Evolutionary conservation across 2,329 filamentous ascomycete genomes (phyloP).

Genomic region (Phyllosticta ampelicida): DNA sequence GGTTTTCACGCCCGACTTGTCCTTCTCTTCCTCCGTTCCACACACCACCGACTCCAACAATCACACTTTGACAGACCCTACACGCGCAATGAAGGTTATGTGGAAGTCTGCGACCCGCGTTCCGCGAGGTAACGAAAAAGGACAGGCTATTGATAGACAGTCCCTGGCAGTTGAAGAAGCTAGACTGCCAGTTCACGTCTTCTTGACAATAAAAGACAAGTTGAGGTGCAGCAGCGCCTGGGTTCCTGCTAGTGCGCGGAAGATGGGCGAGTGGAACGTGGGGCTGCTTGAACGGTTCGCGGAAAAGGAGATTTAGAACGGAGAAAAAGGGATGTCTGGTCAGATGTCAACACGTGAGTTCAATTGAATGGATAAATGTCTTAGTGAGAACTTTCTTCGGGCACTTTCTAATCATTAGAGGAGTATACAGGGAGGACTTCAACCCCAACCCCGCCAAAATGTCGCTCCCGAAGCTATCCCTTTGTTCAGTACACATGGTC

Average conservation of each 20-base stretch:
- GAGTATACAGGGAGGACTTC: no score
- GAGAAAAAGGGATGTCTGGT: not conserved
- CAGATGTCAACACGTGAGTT: no score
- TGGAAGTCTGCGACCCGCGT: constrained; percentile 30
- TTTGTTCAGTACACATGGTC: no score
- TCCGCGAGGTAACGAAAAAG: constrained; percentile 12
- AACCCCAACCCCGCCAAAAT: no score
- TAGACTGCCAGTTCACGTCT: constrained; percentile 40
- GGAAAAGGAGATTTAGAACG: constrained; percentile 13
- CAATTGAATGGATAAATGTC: no score
- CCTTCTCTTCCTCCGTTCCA: constrained; percentile 36
- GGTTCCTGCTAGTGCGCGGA: constrained; percentile 46
- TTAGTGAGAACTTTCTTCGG: no score
- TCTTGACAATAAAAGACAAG: constrained; percentile 33
- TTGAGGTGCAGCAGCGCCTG: constrained; percentile 41
- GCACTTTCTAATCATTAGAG: no score
- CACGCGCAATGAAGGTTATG: constrained; percentile 48
- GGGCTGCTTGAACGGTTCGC: constrained; percentile 50
- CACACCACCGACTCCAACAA: constrained; percentile 16
- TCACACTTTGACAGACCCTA: constrained; percentile 23
- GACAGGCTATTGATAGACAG: constrained; percentile 23
- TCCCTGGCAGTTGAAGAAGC: constrained; percentile 41
- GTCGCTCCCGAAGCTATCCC: no score
- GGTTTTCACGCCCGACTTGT: constrained; percentile 51
- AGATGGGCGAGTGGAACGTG: constrained; percentile 57